These are phyloP conservation scores for Candida insectorum DNA, from an alignment of 805 yeast genomes.

Conservation along the genomic window DNA sequence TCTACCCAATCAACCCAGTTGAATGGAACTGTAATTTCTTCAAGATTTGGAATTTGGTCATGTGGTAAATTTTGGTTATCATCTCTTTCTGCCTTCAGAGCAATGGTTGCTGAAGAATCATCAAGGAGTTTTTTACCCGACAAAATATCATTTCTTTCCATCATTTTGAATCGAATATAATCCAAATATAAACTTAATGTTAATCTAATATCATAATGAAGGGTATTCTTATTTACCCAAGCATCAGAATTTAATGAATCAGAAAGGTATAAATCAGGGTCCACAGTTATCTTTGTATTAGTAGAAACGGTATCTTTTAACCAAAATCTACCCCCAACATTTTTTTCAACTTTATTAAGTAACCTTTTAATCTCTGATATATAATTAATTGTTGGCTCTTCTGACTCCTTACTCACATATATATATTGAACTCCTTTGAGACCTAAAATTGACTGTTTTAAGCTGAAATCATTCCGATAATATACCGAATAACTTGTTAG, in stretches of 20 bases:
- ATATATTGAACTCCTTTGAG: slow-evolving; percentile 2
- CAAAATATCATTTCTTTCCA: background rate
- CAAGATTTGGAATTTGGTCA: background rate
- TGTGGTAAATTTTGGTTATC: background rate
- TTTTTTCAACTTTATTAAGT: slow-evolving; percentile 15
- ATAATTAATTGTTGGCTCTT: slow-evolving; percentile 10
- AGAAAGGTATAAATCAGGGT: slow-evolving; percentile 14
- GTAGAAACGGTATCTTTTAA: slow-evolving; percentile 18
- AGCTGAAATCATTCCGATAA: slow-evolving; percentile 7
- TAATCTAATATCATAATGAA: slow-evolving; percentile 50
- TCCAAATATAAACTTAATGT: slow-evolving; percentile 45
- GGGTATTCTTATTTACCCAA: slow-evolving; percentile 19
- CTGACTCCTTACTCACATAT: slow-evolving; percentile 6
- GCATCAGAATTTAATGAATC: slow-evolving; percentile 13
- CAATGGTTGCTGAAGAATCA: background rate
- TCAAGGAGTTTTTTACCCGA: background rate
- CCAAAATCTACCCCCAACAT: slow-evolving; percentile 21
- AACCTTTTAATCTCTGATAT: slow-evolving; percentile 9
- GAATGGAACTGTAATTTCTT: slow-evolving; percentile 18
- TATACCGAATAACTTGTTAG: slow-evolving; percentile 10
- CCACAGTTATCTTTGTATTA: slow-evolving; percentile 12
- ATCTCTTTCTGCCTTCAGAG: background rate
- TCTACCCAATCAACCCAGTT: slow-evolving; percentile 31
- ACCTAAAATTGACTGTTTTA: slow-evolving; percentile 1
- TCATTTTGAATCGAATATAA: slow-evolving; percentile 8